A percentile compares a stretch with the other conserved stretches of the same genome.
phyloP scores from a whole-genome alignment of 1,139 yeast genomes.

The Entelexis sorbosivorans region DNA sequence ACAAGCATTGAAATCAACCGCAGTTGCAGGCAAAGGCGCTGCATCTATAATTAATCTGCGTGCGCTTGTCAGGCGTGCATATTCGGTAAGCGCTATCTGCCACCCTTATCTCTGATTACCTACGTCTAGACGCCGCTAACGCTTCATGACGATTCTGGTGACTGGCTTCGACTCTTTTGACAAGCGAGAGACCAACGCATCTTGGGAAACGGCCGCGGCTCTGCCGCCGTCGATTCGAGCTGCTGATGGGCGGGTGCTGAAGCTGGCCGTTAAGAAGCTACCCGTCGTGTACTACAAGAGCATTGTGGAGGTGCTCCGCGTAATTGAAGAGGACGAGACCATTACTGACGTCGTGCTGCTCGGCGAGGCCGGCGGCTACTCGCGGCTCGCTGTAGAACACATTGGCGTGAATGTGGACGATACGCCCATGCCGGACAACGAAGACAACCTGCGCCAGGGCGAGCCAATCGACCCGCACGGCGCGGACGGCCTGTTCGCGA shows the following conservation, averaged over 20 bases:
- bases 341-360: constrained; percentile 17
- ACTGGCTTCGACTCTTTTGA: constrained; percentile 22
- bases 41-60: too few relatives aligned
- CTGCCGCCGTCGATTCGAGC: constrained; percentile 9
- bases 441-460: constrained; percentile 8
- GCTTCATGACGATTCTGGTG: constrained; percentile 13
- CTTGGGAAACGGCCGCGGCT: constrained; percentile 18
- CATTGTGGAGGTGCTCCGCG: constrained; percentile 6
- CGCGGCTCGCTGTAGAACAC: constrained; percentile 16
- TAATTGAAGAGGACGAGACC: constrained; percentile 7
- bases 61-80: too few relatives aligned
- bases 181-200: constrained; percentile 15
- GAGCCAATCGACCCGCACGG: constrained; percentile 10
- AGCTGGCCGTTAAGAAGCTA: constrained; percentile 10
- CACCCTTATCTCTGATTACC: background rate
- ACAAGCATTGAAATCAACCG: too few relatives aligned
- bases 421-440: constrained; percentile 16
- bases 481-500: constrained; percentile 18
- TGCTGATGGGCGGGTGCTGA: background rate
- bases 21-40: too few relatives aligned
- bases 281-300: constrained; percentile 18
- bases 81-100: too few relatives aligned
- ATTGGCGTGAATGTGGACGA: constrained; percentile 21
- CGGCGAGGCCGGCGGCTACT: constrained; percentile 21
- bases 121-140: background rate